Conservation (phyloP, 1,284 basidiomycete genomes). For the Apiotrichum gamsii region DNA sequence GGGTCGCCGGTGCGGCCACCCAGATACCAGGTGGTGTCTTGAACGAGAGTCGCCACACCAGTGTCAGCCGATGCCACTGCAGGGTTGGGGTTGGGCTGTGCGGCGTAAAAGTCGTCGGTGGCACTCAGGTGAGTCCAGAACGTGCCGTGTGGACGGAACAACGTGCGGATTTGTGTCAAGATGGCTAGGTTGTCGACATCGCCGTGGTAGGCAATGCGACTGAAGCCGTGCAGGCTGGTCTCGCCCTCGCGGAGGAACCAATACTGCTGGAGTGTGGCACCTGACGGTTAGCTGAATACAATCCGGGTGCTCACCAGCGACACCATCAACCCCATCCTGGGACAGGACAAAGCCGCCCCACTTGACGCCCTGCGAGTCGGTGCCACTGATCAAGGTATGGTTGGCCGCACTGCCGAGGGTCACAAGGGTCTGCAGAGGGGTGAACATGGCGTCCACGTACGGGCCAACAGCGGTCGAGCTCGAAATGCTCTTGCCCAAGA, state of each 20-base stretch:
- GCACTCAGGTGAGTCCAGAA: conserved; percentile 30
- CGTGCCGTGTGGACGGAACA: conserved; percentile 21
- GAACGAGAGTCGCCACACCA: conserved; percentile 19
- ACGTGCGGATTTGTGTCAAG: conserved; percentile 23
- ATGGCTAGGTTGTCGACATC: conserved; percentile 16
- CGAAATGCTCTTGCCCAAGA: conserved; percentile 10
- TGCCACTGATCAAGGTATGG: conserved; percentile 5
- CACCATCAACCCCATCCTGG: conserved; percentile 5
- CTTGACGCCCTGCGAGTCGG: conserved; percentile 8
- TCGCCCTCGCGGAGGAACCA: conserved; percentile 37
- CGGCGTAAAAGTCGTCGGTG: conserved; percentile 21
- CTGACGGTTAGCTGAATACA: background rate
- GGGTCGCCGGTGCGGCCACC: conserved; percentile 17
- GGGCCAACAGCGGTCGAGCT: conserved; percentile 10
- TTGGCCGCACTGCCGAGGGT: conserved; percentile 4
- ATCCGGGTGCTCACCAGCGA: background rate
- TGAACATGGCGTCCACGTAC: conserved; percentile 13
- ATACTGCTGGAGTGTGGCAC: conserved; percentile 22
- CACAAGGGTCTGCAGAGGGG: conserved; percentile 8
- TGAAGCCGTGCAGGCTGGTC: conserved; percentile 30
- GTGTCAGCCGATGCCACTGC: conserved; percentile 14
- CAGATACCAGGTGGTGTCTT: conserved; percentile 40
- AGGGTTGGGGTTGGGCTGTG: conserved; percentile 20
- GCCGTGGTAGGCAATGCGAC: conserved; percentile 22
- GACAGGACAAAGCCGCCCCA: conserved; percentile 14